phyloP scores from a whole-genome alignment of 1,284 basidiomycete species.

The Fomes fomentarius region DNA sequence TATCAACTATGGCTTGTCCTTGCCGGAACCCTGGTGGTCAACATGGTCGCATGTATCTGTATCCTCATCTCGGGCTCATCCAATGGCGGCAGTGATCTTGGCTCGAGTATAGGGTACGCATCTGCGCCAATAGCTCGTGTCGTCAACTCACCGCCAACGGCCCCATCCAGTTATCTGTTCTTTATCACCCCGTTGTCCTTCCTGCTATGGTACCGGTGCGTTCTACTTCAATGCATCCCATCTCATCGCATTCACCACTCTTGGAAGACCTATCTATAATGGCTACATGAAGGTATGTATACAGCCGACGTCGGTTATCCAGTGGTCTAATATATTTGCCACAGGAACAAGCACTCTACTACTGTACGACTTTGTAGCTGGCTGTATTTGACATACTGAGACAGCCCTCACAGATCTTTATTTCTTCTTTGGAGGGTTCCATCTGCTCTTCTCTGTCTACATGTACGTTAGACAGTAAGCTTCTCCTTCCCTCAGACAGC shows the following conservation, averaged over 20 bases:
- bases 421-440: conserved; percentile 95
- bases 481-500: conserved; percentile 21
- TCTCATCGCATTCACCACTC: conserved; percentile 5
- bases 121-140: conserved; percentile 6
- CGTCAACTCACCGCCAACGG: not conserved
- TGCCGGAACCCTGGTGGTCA: conserved; percentile 78
- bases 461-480: conserved; percentile 55
- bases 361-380: conserved; percentile 56
- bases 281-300: conserved; percentile 87
- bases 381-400: not conserved
- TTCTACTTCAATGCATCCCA: conserved; percentile 1
- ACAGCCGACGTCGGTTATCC: not conserved
- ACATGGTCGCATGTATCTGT: conserved; percentile 91
- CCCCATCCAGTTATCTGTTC: conserved; percentile 71
- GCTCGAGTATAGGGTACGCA: conserved; percentile 77
- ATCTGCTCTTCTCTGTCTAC: conserved; percentile 88
- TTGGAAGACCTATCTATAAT: conserved; percentile 87
- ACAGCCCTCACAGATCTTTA: conserved; percentile 70
- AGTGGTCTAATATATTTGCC: conserved; percentile 4
- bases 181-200: conserved; percentile 85
- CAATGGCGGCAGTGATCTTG: conserved; percentile 82
- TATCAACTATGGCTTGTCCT: conserved; percentile 91
- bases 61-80: conserved; percentile 77
- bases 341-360: conserved; percentile 86
- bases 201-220: conserved; percentile 88